Base-by-base conservation (phyloP, 1,284 basidiomycete genomes). In the Rugiboletus extremiorientalis region DNA sequence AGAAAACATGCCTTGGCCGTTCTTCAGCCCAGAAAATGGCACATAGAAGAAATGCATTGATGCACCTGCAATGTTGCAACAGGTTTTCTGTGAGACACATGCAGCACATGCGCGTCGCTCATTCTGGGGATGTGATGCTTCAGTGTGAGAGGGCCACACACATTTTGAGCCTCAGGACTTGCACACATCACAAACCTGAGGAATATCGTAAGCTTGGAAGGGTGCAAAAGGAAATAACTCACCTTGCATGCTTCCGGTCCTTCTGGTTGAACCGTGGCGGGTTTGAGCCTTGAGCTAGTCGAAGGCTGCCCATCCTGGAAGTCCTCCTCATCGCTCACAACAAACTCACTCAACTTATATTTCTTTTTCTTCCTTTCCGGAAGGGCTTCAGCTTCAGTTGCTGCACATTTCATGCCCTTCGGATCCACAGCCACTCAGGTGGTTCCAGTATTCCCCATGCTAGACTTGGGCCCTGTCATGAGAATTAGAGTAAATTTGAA, bases 1-100 rank as follows among this genome's bases (percentile, higher is more conserved):
- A 15, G 44, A 45, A 45, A 45, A 45, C 15, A 45, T 22, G 1
- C 30, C 44, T 31, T 14, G 4, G 3, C 20, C 1, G 2, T 15
- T 45, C 7, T 45, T 45, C n/a, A 45, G 44, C 9, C 15, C 2
- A 30, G 14, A 5, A 28, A 45, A 5, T 25, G 2, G 11, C 11
- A 5, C 9, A 23, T 31, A 0, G 10, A 16, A 16, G 11, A 18
- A 11, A 27, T 25, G 15, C 0, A 0, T 16, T 8, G 3, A 11
- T 16, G 16, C 15, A 23, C 22, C 30, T 31, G 15, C 15, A 3
- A 46, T 46, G 5, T 11, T 11, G 16, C 44, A 46, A 16, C 15
- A 15, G 10, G 22, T 23, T 11, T 46, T 46, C n/a, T 23, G 30
- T 8, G 30, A 46, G 6, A 31, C n/a, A 6, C 44, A 31, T 6